Conservation (phyloP, 108 stramenopile genomes). For the Licmophora abbreviata region DNA sequence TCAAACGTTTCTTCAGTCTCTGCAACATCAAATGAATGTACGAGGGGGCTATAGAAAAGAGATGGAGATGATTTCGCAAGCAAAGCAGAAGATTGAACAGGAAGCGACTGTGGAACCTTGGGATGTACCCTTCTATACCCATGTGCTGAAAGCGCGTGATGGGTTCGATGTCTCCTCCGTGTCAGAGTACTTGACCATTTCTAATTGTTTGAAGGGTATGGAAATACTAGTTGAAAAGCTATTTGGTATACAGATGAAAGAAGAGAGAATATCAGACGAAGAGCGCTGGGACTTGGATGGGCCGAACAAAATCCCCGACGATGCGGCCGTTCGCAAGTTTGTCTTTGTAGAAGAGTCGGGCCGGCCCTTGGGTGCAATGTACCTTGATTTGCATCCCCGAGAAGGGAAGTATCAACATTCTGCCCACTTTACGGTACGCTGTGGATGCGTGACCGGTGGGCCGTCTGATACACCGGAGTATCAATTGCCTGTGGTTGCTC, state of each 20-base stretch:
- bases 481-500: conserved; percentile 85
- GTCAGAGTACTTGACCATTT: conserved; percentile 59
- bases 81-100: conserved; percentile 55
- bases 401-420: conserved; percentile 89
- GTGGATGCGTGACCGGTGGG: conserved; percentile 59
- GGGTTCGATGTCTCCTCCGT: conserved; percentile 32
- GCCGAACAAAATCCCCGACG: background rate
- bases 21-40: conserved; percentile 28
- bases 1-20: conserved; percentile 32
- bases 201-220: conserved; percentile 69
- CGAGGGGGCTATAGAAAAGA: conserved; percentile 34
- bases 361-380: conserved; percentile 76
- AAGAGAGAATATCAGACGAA: conserved; percentile 35
- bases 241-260: conserved; percentile 78
- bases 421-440: conserved; percentile 96
- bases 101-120: conserved; percentile 53
- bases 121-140: conserved; percentile 80
- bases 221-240: conserved; percentile 44
- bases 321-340: conserved; percentile 53
- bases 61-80: conserved; percentile 41
- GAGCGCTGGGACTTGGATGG: conserved; percentile 73
- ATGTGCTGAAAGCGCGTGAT: conserved; percentile 46
- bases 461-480: conserved; percentile 25
- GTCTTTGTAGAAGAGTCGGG: conserved; percentile 43
- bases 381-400: conserved; percentile 87